Evolutionary conservation across 768 basidiomycete genomes (phyloP).

Genomic region (Cyathus striatus): DNA sequence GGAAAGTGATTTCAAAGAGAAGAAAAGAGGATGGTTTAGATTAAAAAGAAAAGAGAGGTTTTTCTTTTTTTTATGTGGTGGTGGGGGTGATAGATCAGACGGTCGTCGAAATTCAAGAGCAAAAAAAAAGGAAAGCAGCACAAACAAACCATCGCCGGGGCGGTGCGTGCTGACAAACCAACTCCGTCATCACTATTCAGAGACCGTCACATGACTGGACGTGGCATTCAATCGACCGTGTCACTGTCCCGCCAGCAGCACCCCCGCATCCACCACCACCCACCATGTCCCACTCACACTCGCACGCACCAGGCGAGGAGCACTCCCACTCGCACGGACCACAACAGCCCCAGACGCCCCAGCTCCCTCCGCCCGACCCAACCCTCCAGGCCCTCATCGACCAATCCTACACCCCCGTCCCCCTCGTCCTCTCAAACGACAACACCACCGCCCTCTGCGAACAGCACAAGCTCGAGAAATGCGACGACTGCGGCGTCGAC

Average conservation of each 20-base stretch:
- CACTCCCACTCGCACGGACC: constrained; percentile 44
- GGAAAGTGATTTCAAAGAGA: no score
- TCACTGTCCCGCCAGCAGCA: no score
- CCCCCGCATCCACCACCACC: neutral
- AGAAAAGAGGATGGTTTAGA: no score
- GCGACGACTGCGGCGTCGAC: constrained; percentile 68
- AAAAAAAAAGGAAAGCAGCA: constrained; percentile 3
- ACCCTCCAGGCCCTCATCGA: constrained; percentile 74
- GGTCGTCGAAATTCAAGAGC: constrained; percentile 2
- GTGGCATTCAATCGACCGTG: no score
- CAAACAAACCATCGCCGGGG: no score
- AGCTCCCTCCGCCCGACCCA: constrained; percentile 57
- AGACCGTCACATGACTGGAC: constrained; percentile 6
- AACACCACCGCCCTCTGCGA: constrained; percentile 55
- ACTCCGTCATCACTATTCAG: neutral
- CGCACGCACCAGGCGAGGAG: constrained; percentile 53
- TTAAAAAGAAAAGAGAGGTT: no score
- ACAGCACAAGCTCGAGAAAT: constrained; percentile 68
- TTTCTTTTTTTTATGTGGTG: no score
- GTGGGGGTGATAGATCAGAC: constrained; percentile 6
- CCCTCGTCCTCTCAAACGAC: constrained; percentile 52
- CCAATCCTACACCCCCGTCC: constrained; percentile 57
- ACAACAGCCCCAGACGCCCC: constrained; percentile 37
- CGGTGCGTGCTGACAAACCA: no score
- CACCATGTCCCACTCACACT: constrained; percentile 62